Base-by-base conservation (phyloP, 2,329 filamentous ascomycete genomes). In the Biscogniauxia mediterranea region DNA sequence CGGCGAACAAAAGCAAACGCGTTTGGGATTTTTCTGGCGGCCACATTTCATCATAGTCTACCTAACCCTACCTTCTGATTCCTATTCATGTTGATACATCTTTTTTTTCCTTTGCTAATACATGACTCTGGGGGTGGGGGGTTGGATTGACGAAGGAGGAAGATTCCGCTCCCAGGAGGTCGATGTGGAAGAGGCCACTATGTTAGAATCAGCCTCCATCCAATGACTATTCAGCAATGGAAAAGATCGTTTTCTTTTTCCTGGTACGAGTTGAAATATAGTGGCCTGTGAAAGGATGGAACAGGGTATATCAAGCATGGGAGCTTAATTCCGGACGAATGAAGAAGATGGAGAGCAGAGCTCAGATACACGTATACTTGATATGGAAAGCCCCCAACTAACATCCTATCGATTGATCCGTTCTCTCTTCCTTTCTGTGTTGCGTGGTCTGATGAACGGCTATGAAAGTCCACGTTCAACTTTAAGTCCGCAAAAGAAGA, bases 11-110 rank as follows among this genome's bases (percentile, higher is more conserved):
- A 8, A 13, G 20, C 23, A 42, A 19, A 20, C 15, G 4, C 8
- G 23, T 15, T 28, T 55, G 50, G 52, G 50, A 21, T 23, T 17
- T 42, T 56, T n/a, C n/a, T 56, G 51, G n/a, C 42, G 54, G 50
- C 7, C 28, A 32, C 19, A 17, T 23, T 23, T 23, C 23, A 23
- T 50, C 52, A 25, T 23, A 20, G 32, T 46, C n/a, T n/a, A 50
- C 28, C n/a, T 49, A 52, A 32, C 28, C 28, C 28, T 13, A 32
- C 28, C 50, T 52, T 52, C 50, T 52, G 50, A 25, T 19, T 21
- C 57, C 55, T 26, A 13, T 56, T 56, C 38, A 46, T 46, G 38
- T 46, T n/a, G 38, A 46, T 46, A 46, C 15, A 2, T 46, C 17
- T 46, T 46, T 46, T 46, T 46, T 46, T n/a, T 46, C 17, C 17